Base-by-base conservation (phyloP, 768 basidiomycete genomes). In the Pulveroboletus ravenelii region DNA sequence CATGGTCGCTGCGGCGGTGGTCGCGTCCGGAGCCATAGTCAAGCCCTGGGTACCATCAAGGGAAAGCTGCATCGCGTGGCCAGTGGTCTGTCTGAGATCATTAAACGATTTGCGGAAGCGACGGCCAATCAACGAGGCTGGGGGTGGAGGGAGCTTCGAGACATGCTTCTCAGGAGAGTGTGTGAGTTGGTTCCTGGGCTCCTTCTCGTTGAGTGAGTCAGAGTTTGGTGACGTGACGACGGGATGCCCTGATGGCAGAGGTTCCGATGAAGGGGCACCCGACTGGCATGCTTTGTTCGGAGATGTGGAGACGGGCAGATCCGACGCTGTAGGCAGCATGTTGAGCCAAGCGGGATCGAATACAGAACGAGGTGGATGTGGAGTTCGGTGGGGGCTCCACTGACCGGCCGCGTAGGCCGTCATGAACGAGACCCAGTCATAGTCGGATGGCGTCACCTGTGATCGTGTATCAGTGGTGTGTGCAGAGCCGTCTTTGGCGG, bases 341-440 rank as follows among this genome's bases (percentile, higher is more conserved):
- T 18, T 45, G 34, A 42, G 46, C 53, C 62, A 59, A 5, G 64
- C 20, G 25, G 59, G 36, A 45, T 63, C 59, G 27, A 70, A 55
- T 3, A 56, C 55, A 6, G 68, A 61, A 17, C 62, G 67, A 5
- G 87, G 86, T 6, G 75, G 79, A 52, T 77, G 79, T 3, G 87
- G 88, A 0, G 79, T 84, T 48, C 74, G 75, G 52, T 82, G 81
- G 7, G 89, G 88, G 63, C 89, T 87, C 89, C 89, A 93, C 53
- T 80, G 76, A 10, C 90, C 90, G 15, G 74, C 62, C 0, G 87
- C 80, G 64, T 93, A 93, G 0, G 87, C 82, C n/a, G 74, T 68
- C 54, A 88, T 81, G 65, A 92, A 93, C 0, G 80, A 78, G 15
- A 77, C 73, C 90, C 90, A 93, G 62, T 89, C 85, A 54, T 74